phyloP scores from a whole-genome alignment of 805 yeast genomes.

The Wilhelminamyces savonicus region DNA sequence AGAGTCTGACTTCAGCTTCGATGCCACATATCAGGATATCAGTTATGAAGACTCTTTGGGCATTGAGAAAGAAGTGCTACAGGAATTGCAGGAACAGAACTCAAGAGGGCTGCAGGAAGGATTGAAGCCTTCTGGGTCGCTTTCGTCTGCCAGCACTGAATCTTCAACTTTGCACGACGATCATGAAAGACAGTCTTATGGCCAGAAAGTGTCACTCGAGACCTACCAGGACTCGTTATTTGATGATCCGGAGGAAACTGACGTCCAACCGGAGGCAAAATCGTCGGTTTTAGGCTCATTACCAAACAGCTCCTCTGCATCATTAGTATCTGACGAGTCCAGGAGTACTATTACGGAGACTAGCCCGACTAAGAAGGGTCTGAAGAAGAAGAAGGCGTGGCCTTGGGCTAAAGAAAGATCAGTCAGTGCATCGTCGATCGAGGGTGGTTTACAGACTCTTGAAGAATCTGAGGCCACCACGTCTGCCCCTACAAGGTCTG shows the following conservation, averaged over 20 bases:
- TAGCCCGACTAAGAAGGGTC: no score
- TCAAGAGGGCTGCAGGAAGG: background rate
- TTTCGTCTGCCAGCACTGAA: background rate
- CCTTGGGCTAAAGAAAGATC: conserved; percentile 32
- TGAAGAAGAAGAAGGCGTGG: conserved; percentile 36
- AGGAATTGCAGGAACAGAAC: conserved; percentile 10
- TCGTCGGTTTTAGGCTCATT: no score
- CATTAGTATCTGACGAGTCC: no score
- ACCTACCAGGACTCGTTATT: no score
- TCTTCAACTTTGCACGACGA: background rate
- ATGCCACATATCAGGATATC: conserved; percentile 31
- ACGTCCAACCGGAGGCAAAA: no score
- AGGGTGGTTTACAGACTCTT: no score
- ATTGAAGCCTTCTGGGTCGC: conserved; percentile 1
- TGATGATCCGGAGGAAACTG: no score
- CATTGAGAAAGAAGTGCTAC: conserved; percentile 23
- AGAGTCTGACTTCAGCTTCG: conserved; percentile 33
- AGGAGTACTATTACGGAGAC: conserved; percentile 2
- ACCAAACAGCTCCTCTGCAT: no score
- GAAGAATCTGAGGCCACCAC: no score
- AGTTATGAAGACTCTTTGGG: conserved; percentile 35
- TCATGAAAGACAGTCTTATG: background rate
- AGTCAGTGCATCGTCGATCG: conserved; percentile 23
- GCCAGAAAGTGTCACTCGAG: background rate
- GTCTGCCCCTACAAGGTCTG: conserved; percentile 2